These are phyloP conservation scores for Scutellaria galericulata DNA, from an alignment of 257 asterid genomes.

Conservation along the genomic window DNA sequence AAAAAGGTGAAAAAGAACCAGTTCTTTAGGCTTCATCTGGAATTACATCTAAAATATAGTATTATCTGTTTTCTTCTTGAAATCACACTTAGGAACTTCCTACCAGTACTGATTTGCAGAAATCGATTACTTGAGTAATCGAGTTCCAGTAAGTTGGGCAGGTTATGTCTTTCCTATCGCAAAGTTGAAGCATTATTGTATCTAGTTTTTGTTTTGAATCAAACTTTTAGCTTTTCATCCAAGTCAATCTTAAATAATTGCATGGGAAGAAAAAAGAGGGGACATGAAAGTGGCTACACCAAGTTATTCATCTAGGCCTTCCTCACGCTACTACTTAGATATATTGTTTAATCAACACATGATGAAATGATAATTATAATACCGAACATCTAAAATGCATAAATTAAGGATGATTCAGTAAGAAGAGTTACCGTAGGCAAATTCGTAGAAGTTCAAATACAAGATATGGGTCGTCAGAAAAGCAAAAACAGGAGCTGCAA, in stretches of 20 bases:
- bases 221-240: background rate
- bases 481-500: slow-evolving; percentile 79
- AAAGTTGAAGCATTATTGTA: background rate
- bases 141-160: background rate
- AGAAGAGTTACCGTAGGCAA: slow-evolving; percentile 61
- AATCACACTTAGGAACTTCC: too few species aligned
- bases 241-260: background rate
- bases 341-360: background rate
- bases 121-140: background rate
- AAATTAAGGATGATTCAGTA: background rate
- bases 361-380: background rate
- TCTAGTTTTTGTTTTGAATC: background rate
- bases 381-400: background rate
- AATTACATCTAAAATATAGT: too few species aligned
- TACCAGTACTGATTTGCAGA: too few species aligned
- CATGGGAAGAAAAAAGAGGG: background rate
- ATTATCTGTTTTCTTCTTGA: too few species aligned
- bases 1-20: too few species aligned
- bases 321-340: background rate
- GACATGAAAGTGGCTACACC: too few species aligned
- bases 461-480: slow-evolving; percentile 73
- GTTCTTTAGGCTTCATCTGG: too few species aligned
- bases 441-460: slow-evolving; percentile 67
- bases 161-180: background rate
- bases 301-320: background rate